phyloP scores from a whole-genome alignment of 2,329 filamentous ascomycete genomes.

The Fusarium dimerum region DNA sequence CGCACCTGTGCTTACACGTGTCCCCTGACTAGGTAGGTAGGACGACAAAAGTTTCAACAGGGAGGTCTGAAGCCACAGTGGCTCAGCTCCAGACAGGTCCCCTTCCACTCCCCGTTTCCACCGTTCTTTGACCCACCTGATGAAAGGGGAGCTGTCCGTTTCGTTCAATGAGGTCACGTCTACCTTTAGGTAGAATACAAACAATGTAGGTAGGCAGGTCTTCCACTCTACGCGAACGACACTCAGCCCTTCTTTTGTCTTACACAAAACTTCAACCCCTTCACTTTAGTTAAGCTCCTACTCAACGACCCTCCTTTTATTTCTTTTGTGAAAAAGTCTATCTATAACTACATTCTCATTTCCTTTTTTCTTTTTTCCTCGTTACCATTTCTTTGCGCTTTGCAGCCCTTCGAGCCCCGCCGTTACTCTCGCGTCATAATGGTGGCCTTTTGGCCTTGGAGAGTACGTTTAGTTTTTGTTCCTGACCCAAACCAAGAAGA shows the following conservation, averaged over 20 bases:
- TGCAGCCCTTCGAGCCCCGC: slow-evolving; percentile 9
- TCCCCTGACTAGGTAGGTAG: not conserved
- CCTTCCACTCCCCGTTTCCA: not conserved
- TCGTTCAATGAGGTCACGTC: not conserved
- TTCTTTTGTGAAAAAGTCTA: not conserved
- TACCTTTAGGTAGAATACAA: not conserved
- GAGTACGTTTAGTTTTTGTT: slow-evolving; percentile 59
- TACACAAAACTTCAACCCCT: not conserved
- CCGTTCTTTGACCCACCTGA: not conserved
- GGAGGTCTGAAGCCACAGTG: not conserved
- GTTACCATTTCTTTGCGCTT: slow-evolving; percentile 5
- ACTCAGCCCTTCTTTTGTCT: not conserved
- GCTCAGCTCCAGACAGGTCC: not conserved
- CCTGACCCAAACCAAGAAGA: not conserved
- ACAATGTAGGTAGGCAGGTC: not conserved
- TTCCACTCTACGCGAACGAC: not conserved
- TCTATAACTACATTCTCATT: not conserved
- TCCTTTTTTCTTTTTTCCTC: not conserved
- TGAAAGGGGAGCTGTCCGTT: not conserved
- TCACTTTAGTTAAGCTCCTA: not conserved
- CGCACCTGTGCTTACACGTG: not conserved
- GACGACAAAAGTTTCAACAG: not conserved
- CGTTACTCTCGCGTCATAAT: slow-evolving; percentile 45
- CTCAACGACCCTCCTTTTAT: not conserved
- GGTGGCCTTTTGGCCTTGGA: slow-evolving; percentile 87